Base-by-base conservation (phyloP, 305 asterid genomes). In the Fraxinus velutina region DNA sequence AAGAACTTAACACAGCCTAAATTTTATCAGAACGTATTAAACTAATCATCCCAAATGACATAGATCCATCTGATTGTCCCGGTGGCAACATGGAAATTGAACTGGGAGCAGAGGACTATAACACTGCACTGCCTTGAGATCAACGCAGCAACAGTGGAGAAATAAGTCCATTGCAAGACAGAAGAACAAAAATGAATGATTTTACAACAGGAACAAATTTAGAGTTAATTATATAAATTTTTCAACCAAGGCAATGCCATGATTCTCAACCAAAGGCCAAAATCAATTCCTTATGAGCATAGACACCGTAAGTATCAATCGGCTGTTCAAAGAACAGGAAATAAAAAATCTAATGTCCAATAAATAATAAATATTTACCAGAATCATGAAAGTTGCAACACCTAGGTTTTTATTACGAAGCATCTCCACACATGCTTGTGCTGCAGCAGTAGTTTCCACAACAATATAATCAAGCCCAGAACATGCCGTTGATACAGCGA, bases 321-420 rank as follows among this genome's bases (percentile, higher is more conserved):
- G 39, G 73, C 33, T 68, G 37, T 29, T 68, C 75, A 68, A 30
- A 30, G 75, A 68, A 27, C 75, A 68, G 75, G 21, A 24, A 24
- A 29, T 68, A 68, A 68, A 29, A 1, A 68, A 68, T 66, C 7
- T 29, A 27, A 2, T 68, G 19, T 29, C 39, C 19, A 13, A 37
- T 68, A 12, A 29, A 29, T 68, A 9, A 29, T 42, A 39, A 71
- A 83, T 22, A 80, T 47, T 39, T 90, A 96, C 98, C 98, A 96
- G 89, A 86, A 96, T 96, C 98, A 96, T 91, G 88, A 92, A 96
- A 84, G 99, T 94, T 82, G 98, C 98, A 85, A 93, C 98, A 84
- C 99, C 99, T 80, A 96, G 95, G 83, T 88, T 86, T 85, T 93
- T 88, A 82, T 82, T 86, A 24, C 98, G 97, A 78, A 94, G 94